Percentiles rank a stretch among this genome's conserved stretches.
Conservation (phyloP, 2,329 filamentous ascomycete genomes). For the Aspergillus sclerotialis region DNA sequence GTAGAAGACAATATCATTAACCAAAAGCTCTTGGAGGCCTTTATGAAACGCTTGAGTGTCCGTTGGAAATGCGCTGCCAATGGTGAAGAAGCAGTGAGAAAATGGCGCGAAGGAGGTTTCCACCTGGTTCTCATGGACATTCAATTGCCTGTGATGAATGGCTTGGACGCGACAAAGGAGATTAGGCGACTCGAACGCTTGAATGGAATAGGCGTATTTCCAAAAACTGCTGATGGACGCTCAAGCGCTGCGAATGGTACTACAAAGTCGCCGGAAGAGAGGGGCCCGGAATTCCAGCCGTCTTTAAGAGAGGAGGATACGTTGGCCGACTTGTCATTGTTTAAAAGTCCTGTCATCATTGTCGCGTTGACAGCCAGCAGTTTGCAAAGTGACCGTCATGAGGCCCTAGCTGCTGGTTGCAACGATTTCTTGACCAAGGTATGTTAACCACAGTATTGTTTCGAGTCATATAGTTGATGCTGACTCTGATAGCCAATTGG, state of each 20-base stretch:
- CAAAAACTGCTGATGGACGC: conserved; percentile 55
- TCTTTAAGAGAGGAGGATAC: conserved; percentile 30
- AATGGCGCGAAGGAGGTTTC: conserved; percentile 88
- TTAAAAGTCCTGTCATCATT: conserved; percentile 97
- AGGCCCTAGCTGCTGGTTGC: conserved; percentile 88
- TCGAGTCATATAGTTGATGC: conserved; percentile 2
- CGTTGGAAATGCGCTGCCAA: conserved; percentile 97
- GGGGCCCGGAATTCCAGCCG: conserved; percentile 12
- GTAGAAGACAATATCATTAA: conserved; percentile 99
- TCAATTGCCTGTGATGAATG: conserved; percentile 93
- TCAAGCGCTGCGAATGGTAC: conserved; percentile 32
- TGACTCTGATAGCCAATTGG: conserved; percentile 69
- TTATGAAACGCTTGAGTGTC: conserved; percentile 92
- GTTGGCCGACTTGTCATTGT: conserved; percentile 46
- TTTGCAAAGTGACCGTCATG: conserved; percentile 88
- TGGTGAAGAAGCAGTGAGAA: conserved; percentile 82
- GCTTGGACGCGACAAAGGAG: conserved; percentile 88
- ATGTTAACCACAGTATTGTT: conserved; percentile 21
- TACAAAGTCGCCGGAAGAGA: conserved; percentile 12
- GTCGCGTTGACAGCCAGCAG: conserved; percentile 93
- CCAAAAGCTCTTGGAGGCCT: conserved; percentile 82
- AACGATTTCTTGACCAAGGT: conserved; percentile 99
- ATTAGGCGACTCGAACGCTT: conserved; percentile 83
- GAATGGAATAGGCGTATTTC: conserved; percentile 89
- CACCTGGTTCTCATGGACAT: conserved; percentile 98